Percentiles rank a stretch among this genome's conserved stretches.
Evolutionary conservation across 2,329 filamentous ascomycete species (phyloP).

Genomic region (Rhynchosporium agropyri): DNA sequence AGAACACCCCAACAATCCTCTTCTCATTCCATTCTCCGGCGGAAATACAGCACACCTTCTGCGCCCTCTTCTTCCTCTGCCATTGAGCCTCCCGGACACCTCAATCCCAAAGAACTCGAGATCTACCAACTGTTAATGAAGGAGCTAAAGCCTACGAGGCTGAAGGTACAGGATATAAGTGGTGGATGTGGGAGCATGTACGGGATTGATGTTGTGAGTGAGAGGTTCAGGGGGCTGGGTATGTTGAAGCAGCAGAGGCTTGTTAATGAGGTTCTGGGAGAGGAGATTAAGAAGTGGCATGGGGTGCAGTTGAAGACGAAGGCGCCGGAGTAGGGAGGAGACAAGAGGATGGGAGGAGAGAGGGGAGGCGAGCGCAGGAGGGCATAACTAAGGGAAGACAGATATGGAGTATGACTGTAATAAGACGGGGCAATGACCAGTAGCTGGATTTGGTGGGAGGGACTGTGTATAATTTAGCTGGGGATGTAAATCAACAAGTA

Average conservation of each 20-base stretch:
- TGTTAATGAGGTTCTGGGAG: slow-evolving; percentile 73
- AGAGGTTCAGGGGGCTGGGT: slow-evolving; percentile 68
- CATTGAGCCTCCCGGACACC: slow-evolving; percentile 50
- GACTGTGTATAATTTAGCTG: neutral
- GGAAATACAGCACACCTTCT: slow-evolving; percentile 24
- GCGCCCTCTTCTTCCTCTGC: neutral
- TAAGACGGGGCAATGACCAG: too few species aligned
- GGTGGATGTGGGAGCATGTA: slow-evolving; percentile 90
- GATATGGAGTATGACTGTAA: too few species aligned
- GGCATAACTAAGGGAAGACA: neutral
- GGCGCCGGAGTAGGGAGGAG: slow-evolving; percentile 39
- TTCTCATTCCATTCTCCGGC: neutral
- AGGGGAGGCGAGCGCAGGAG: neutral
- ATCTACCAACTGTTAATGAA: slow-evolving; percentile 54
- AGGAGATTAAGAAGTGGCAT: slow-evolving; percentile 80
- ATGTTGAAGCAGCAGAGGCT: slow-evolving; percentile 83
- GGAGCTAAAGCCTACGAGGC: slow-evolving; percentile 39
- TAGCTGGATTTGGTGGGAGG: neutral
- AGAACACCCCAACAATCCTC: neutral
- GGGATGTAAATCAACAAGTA: neutral
- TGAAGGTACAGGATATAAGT: slow-evolving; percentile 71
- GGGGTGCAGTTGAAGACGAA: slow-evolving; percentile 79
- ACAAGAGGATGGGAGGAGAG: neutral
- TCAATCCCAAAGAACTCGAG: slow-evolving; percentile 58
- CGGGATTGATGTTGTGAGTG: slow-evolving; percentile 74